Base-by-base conservation (phyloP, 345 rosid species). In the Hypericum perforatum region DNA sequence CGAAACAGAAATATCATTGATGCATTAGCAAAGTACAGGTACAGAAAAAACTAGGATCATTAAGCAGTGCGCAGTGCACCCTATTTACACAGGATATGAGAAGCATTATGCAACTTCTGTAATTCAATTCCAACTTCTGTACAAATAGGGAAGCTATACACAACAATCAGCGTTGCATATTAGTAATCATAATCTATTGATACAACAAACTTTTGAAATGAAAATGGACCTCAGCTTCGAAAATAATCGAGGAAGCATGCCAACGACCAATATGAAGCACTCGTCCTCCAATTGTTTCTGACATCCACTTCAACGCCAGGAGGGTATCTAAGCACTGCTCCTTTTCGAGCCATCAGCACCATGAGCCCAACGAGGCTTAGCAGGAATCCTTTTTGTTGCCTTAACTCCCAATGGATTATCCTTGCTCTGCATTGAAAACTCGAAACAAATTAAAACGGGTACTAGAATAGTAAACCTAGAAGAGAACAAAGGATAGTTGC, bases 331-430 rank as follows among this genome's bases (percentile, higher is more conserved):
- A 0, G 78, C 82, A 49, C 54, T 73, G 79, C 52, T 80, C 55
- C 58, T 74, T 42, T 39, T 53, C n/a, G n/a, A n/a, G 55, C 68
- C 74, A 14, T 37, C 38, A 32, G 56, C 49, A 58, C 82, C 80
- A 14, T 59, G 67, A 12, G 78, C 82, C 87, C 87, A 82, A 59
- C 76, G 68, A 11, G 89, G 89, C 6, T 62, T 78, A 0, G 98
- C 95, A 0, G 82, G 88, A 40, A 78, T 83, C 43, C 97, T 85
- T 76, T 60, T 78, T 43, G 78, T 39, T 14, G 95, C 96, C 80
- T 83, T 80, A 39, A 92, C 81, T 36, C 72, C 76, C 39, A 92
- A 16, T 0, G 97, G 95, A 47, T 73, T 92, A 73, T 71, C 62
- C 86, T 83, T 88, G 81, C 95, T 82, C 98, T 88, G 89, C 32